Evolutionary conservation across 2,329 filamentous ascomycete species (phyloP), one percentile per base, ranked within the genome.

Genomic region (Phyllosticta capitalensis): DNA sequence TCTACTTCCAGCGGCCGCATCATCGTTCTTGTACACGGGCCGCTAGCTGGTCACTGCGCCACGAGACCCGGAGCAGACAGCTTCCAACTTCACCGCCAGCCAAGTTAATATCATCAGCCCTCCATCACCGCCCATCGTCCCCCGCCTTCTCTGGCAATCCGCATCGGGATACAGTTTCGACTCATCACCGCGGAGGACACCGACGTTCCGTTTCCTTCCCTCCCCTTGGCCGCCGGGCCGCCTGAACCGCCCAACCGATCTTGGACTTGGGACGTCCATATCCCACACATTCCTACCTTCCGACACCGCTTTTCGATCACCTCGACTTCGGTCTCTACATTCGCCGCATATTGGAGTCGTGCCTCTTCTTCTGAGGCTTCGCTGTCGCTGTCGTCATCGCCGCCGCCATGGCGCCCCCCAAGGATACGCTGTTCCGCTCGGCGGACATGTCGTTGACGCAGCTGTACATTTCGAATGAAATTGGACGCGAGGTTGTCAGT

Each of bases 361-460:
- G n/a, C 14, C 14, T n/a, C 24, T 17, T 19, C 14, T 6, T n/a
- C 14, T 45, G 38, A 45, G 38, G n/a, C 38, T 1, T 45, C 30
- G 30, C 14, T 38, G 28, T 10, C 17, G 30, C 10, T 14, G 14
- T 45, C 17, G 38, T 45, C 9, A 48, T 33, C 49, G 30, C 33
- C 58, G 70, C 69, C 73, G 73, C 63, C 73, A 86, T 86, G 84
- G 83, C 79, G 76, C 77, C 80, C 60, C 69, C 74, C 57, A 79
- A 90, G 79, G 91, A 97, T 79, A 96, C 92, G 76, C 89, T 96
- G 81, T 97, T 99, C 86, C 92, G 95, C 83, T 99, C 94, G 74
- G 90, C 91, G 89, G 90, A 96, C 77, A 99, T 99, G 94, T 96
- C 91, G 83, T 88, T 99, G 87, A 95, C 95, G 71, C 94, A 99